Percentiles rank a stretch among this genome's conserved stretches.
phyloP scores from a whole-genome alignment of 768 basidiomycete genomes.

The Leccinum truebloodii region DNA sequence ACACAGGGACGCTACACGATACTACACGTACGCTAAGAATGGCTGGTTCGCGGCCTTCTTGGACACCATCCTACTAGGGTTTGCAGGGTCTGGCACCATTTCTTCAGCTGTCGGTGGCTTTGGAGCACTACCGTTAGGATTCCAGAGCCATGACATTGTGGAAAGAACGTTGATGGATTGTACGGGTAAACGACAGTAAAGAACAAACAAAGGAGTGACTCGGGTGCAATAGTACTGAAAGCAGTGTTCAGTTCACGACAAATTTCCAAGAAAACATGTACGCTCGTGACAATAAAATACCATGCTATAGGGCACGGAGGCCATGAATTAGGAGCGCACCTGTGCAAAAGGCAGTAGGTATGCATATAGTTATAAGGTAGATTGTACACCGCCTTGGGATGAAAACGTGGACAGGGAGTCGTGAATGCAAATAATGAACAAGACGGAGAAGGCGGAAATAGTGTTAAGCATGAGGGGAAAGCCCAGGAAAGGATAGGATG shows the following conservation, averaged over 20 bases:
- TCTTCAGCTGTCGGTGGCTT: conserved; percentile 43
- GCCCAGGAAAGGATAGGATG: conserved; percentile 29
- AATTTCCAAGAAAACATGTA: background rate
- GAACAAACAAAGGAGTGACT: background rate
- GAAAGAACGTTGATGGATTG: background rate
- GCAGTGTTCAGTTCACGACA: background rate
- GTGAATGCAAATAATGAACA: conserved; percentile 32
- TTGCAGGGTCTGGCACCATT: conserved; percentile 61
- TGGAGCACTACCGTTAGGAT: conserved; percentile 40
- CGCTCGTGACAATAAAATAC: conserved; percentile 12
- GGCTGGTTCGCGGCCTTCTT: conserved; percentile 84
- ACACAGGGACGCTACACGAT: background rate
- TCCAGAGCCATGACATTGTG: conserved; percentile 68
- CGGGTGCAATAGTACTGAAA: background rate
- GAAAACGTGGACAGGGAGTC: conserved; percentile 23
- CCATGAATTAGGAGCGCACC: conserved; percentile 32
- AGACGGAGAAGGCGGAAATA: conserved; percentile 19
- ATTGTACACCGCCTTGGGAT: conserved; percentile 34
- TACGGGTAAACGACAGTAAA: background rate
- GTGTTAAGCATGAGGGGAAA: conserved; percentile 29
- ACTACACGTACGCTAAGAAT: conserved; percentile 68
- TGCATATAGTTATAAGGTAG: conserved; percentile 36
- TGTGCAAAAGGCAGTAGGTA: conserved; percentile 35
- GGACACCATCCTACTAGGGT: conserved; percentile 70
- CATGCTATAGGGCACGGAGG: conserved; percentile 24